Conservation (phyloP, 23 red algal genomes). For the Gracilaria vermiculophylla region DNA sequence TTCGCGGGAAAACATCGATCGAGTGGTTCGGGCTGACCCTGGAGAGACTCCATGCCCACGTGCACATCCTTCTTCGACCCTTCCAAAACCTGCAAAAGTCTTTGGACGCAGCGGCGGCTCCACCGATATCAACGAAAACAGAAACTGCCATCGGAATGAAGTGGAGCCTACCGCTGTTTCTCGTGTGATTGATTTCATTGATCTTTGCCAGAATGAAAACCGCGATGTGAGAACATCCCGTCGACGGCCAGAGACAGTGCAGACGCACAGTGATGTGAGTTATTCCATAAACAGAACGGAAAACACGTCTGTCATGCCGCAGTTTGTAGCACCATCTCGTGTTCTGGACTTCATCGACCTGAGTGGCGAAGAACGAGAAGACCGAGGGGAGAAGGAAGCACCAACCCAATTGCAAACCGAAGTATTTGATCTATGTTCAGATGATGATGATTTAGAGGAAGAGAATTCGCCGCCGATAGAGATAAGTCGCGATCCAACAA, state of each 20-base stretch:
- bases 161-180: neutral
- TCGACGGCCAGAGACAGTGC: neutral
- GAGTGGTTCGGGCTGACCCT: too few relatives aligned
- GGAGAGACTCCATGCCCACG: too few relatives aligned
- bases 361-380: neutral
- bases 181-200: neutral
- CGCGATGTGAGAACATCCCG: neutral
- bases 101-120: too few relatives aligned
- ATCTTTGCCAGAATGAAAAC: neutral
- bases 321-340: neutral
- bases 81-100: too few relatives aligned
- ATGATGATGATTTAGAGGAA: neutral
- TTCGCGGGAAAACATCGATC: too few relatives aligned
- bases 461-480: too few relatives aligned
- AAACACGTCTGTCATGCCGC: neutral
- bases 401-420: neutral
- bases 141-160: too few relatives aligned
- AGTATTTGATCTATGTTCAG: neutral
- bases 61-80: too few relatives aligned
- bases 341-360: neutral
- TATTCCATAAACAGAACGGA: neutral
- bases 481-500: neutral
- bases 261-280: neutral
- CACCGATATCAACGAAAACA: too few relatives aligned
- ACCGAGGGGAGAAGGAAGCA: neutral